Conservation (phyloP, 306 rosid species). For the Lathyrus sativus region DNA sequence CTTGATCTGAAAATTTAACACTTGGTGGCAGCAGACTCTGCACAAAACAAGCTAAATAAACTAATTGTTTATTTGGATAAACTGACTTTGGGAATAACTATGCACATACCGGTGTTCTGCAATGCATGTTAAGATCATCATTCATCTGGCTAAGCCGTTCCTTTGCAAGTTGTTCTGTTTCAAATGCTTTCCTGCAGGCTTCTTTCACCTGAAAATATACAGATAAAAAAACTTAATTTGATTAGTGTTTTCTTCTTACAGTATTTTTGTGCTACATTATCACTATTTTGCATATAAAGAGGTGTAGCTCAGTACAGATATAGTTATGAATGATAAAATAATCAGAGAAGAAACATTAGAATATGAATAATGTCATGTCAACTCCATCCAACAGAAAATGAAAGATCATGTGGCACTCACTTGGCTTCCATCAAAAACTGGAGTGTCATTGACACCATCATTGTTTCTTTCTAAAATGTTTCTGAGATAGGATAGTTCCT, state of each 20-base stretch:
- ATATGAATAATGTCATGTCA: constrained; percentile 1
- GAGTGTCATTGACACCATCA: constrained; percentile 36
- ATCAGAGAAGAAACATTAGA: constrained; percentile 11
- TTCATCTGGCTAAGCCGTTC: constrained; percentile 64
- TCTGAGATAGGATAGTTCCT: constrained; percentile 61
- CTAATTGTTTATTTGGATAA: constrained; percentile 20
- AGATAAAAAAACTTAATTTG: neutral
- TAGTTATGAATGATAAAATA: constrained; percentile 4
- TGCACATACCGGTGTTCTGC: constrained; percentile 59
- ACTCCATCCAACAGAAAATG: constrained; percentile 23
- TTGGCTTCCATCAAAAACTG: constrained; percentile 40
- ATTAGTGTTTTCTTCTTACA: constrained; percentile 17
- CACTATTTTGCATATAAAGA: neutral
- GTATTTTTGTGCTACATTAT: neutral
- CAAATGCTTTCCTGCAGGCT: constrained; percentile 73
- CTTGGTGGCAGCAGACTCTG: constrained; percentile 70
- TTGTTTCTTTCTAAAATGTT: constrained; percentile 49
- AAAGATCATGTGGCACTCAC: constrained; percentile 43
- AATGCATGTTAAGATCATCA: constrained; percentile 68
- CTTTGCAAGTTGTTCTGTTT: constrained; percentile 60
- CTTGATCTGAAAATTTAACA: constrained; percentile 60
- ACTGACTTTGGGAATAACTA: constrained; percentile 7
- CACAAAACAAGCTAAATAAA: constrained; percentile 28
- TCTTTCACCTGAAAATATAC: constrained; percentile 58
- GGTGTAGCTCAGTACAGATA: neutral